Conservation (phyloP, 2,329 filamentous ascomycete species). For the Fusarium goolgardi region DNA sequence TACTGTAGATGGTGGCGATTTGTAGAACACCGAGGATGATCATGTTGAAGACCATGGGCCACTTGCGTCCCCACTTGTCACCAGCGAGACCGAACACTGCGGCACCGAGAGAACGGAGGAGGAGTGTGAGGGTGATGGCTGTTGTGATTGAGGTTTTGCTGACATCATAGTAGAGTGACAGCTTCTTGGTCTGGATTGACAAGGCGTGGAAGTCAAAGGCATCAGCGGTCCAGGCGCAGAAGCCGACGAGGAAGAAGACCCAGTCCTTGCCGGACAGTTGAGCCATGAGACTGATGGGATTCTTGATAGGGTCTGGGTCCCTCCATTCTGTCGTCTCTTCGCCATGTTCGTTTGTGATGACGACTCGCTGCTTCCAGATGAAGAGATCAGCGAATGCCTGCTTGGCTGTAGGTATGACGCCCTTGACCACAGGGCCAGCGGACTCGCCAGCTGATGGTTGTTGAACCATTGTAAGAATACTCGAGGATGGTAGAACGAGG, state of each 20-base stretch:
- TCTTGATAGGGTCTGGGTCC: constrained; percentile 71
- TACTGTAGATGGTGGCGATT: constrained; percentile 81
- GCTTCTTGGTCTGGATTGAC: constrained; percentile 80
- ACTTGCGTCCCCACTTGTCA: constrained; percentile 84
- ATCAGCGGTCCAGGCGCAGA: constrained; percentile 82
- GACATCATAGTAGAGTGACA: constrained; percentile 63
- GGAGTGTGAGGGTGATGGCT: constrained; percentile 79
- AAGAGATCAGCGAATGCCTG: constrained; percentile 74
- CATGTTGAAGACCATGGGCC: constrained; percentile 87
- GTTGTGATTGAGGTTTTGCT: constrained; percentile 76
- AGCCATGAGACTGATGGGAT: constrained; percentile 76
- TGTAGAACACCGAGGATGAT: constrained; percentile 74
- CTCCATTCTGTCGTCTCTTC: constrained; percentile 77
- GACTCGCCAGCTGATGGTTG: constrained; percentile 55
- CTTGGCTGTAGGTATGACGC: constrained; percentile 71
- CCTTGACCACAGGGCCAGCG: constrained; percentile 75
- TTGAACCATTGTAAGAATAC: constrained; percentile 8
- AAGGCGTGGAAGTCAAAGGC: constrained; percentile 87
- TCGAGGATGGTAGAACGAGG: neutral
- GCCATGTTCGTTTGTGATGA: constrained; percentile 72
- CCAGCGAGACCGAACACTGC: constrained; percentile 80
- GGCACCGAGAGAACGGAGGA: constrained; percentile 80
- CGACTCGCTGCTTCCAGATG: constrained; percentile 78
- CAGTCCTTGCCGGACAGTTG: constrained; percentile 74
- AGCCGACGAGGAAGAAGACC: constrained; percentile 80